Evolutionary conservation across 2,329 filamentous ascomycete species (phyloP).

Genomic region (Cladophialophora bantiana): DNA sequence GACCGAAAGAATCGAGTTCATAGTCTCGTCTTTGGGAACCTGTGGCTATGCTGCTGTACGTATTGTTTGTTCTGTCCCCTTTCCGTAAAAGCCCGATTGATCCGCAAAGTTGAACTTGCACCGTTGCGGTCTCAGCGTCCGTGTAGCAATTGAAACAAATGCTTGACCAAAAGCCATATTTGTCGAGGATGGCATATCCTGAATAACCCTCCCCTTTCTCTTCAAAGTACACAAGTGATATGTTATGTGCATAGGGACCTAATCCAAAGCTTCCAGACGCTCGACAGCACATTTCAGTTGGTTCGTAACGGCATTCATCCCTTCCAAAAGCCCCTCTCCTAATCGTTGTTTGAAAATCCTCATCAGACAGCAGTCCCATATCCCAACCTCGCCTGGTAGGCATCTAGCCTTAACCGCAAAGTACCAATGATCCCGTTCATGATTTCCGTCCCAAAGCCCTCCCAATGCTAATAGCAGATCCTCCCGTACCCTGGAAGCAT

Average conservation of each 20-base stretch:
- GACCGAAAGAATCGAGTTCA: background rate
- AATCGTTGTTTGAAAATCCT: background rate
- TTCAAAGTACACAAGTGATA: background rate
- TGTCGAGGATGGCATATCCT: background rate
- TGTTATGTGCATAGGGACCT: background rate
- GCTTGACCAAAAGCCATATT: conserved; percentile 1
- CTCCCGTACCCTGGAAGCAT: background rate
- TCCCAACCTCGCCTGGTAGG: background rate
- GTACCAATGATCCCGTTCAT: conserved; percentile 1
- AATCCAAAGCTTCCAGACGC: conserved; percentile 8
- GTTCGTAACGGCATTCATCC: conserved; percentile 8
- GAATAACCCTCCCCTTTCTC: background rate
- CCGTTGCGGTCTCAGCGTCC: background rate
- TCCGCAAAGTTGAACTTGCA: background rate
- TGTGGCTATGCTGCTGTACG: background rate
- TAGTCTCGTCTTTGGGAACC: background rate
- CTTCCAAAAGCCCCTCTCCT: background rate
- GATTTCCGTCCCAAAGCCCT: conserved; percentile 1
- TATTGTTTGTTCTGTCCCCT: background rate
- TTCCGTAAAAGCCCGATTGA: background rate
- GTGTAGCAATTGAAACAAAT: conserved; percentile 1
- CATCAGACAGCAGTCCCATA: background rate
- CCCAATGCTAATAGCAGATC: conserved; percentile 6
- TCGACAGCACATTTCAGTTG: conserved; percentile 1
- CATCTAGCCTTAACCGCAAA: background rate